Conservation (phyloP, 2,329 filamentous ascomycete genomes). For the Aspergillus sp. region DNA sequence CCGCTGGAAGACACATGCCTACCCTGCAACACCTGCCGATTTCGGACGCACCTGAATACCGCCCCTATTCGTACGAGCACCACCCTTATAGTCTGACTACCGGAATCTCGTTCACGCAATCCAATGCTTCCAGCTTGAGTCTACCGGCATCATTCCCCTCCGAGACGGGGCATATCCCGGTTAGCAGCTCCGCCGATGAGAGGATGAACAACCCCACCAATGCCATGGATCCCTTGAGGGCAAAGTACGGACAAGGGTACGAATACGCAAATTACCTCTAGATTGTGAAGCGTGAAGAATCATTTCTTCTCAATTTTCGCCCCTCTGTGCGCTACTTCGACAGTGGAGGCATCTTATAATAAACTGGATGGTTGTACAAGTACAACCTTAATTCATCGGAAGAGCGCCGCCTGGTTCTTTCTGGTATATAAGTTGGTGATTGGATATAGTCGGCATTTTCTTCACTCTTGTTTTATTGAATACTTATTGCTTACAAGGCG, state of each 20-base stretch:
- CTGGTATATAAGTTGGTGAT: constrained; percentile 8
- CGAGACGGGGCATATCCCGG: constrained; percentile 22
- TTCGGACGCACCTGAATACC: constrained; percentile 36
- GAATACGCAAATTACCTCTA: constrained; percentile 31
- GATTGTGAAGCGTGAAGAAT: neutral
- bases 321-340: neutral
- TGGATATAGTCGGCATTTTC: constrained; percentile 1
- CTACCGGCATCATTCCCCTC: constrained; percentile 35
- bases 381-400: constrained; percentile 1
- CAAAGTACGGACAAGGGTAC: constrained; percentile 29
- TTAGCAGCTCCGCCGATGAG: constrained; percentile 22
- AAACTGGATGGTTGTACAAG: neutral
- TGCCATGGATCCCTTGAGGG: constrained; percentile 25
- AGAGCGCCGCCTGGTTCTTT: neutral
- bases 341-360: constrained; percentile 2
- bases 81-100: constrained; percentile 28
- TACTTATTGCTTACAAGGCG: constrained; percentile 6
- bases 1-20: constrained; percentile 28
- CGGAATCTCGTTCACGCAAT: constrained; percentile 32
- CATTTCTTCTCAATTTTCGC: neutral
- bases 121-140: constrained; percentile 35
- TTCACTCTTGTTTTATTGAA: constrained; percentile 1
- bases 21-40: constrained; percentile 33
- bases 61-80: constrained; percentile 30
- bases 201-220: constrained; percentile 24